phyloP scores from a whole-genome alignment of 805 yeast genomes.

The Torulaspora gathmanii region DNA sequence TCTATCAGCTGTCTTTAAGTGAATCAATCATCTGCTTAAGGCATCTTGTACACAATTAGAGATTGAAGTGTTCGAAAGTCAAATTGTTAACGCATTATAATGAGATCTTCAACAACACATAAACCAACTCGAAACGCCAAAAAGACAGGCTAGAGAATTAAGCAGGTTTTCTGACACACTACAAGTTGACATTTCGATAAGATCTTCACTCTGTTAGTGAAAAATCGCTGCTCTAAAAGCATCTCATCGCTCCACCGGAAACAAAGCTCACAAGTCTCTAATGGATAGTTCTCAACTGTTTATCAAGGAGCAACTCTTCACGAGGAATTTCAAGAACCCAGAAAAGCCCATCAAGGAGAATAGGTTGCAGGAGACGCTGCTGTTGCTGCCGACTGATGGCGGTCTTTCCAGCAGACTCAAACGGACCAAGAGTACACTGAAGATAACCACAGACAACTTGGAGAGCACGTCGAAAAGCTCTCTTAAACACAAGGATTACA shows the following conservation, averaged over 20 bases:
- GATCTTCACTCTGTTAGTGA: neutral
- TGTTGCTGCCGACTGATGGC: constrained; percentile 37
- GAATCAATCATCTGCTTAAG: no score
- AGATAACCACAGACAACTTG: constrained; percentile 10
- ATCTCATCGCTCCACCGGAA: neutral
- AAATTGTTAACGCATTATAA: no score
- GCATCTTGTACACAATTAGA: no score
- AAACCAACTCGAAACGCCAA: no score
- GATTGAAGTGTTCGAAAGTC: no score
- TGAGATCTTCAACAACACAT: no score
- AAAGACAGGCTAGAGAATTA: no score
- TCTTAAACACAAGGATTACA: constrained; percentile 24
- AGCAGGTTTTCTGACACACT: no score
- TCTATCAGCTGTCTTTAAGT: no score
- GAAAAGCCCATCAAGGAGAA: constrained; percentile 32
- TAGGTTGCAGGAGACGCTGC: constrained; percentile 31
- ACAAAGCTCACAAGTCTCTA: neutral
- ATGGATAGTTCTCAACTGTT: constrained; percentile 34
- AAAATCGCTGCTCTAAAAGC: neutral
- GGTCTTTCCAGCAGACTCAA: constrained; percentile 24
- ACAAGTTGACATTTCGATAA: neutral
- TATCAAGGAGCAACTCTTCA: constrained; percentile 29
- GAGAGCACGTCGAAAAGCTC: constrained; percentile 2
- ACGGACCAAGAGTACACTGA: constrained; percentile 18
- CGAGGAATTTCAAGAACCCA: constrained; percentile 29